phyloP scores from a whole-genome alignment of 1,139 yeast species.

The Taphrina flavorubra region DNA sequence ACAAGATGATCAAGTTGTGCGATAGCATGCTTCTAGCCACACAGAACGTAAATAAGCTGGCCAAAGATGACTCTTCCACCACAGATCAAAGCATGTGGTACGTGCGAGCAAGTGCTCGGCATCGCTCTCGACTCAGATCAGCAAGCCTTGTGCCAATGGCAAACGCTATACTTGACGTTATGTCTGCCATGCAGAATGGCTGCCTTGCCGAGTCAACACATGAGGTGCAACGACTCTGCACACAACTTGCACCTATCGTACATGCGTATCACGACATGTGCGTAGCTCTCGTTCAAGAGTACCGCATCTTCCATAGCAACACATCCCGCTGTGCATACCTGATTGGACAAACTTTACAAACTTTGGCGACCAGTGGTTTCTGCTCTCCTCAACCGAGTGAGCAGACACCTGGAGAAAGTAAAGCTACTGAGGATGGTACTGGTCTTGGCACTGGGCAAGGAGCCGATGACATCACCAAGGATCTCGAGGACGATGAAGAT shows the following conservation, averaged over 20 bases:
- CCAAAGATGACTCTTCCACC: slow-evolving; percentile 53
- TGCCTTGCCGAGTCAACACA: neutral
- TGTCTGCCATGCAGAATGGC: neutral
- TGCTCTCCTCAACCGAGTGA: slow-evolving; percentile 87
- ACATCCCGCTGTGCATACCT: slow-evolving; percentile 55
- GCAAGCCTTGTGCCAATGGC: neutral
- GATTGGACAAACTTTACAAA: slow-evolving; percentile 48
- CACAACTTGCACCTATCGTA: slow-evolving; percentile 20
- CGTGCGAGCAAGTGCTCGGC: slow-evolving; percentile 6
- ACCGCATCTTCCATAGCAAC: slow-evolving; percentile 18
- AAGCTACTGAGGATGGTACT: slow-evolving; percentile 66
- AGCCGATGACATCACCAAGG: slow-evolving; percentile 77
- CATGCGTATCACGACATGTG: slow-evolving; percentile 13
- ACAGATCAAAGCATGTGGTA: slow-evolving; percentile 5
- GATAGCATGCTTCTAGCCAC: slow-evolving; percentile 48
- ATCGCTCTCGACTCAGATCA: neutral
- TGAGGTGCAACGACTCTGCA: slow-evolving; percentile 13
- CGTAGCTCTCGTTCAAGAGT: neutral
- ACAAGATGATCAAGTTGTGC: slow-evolving; percentile 9
- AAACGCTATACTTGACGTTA: neutral
- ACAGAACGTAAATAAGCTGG: slow-evolving; percentile 46
- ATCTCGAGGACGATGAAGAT: slow-evolving; percentile 92
- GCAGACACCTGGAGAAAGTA: slow-evolving; percentile 58
- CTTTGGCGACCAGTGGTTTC: slow-evolving; percentile 82
- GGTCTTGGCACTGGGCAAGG: slow-evolving; percentile 98